Base-by-base conservation (phyloP, 495 filamentous ascomycete species). In the Lepraria neglecta region DNA sequence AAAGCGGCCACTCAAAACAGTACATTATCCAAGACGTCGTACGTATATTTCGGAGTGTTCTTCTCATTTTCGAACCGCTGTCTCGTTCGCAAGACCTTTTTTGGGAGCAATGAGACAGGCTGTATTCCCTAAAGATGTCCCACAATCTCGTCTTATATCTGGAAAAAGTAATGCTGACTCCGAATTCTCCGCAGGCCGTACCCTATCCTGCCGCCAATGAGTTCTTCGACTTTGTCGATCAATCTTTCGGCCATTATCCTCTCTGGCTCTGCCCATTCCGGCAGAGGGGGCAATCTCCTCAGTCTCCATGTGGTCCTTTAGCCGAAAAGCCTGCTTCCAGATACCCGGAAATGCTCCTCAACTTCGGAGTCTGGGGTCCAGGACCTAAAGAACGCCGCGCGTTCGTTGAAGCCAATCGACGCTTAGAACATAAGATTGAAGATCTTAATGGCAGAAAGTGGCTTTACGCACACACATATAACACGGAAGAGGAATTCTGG, bases 381-480 rank as follows among this genome's bases (percentile, higher is more conserved):
- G 74, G 73, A 0, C 75, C 80, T n/a, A 58, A 64, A 1, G 61
- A 65, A 14, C 54, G 50, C 17, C 46, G 62, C 3, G 66, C 56
- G 0, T 85, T 83, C 57, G 65, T 89, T 6, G 63, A 65, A 0
- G 78, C 77, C 56, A 90, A 92, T 72, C 77, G 84, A 4, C 76
- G 77, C 17, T 70, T 92, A 6, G 90, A 92, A 71, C 65, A 68
- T 0, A 83, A 83, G 59, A 76, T 92, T 6, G 75, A 72, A n/a
- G 80, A 80, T 52, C 76, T 92, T 3, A 80, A 84, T 17, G 89
- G 89, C 6, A 78, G 77, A 71, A 83, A 83, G 60, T 83, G 80
- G 77, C 71, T 84, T 9, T 84, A 84, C 66, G 79, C 82, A 30
- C 76, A 79, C 51, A 74, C 79, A 1, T 84, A 80, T 68, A 80